phyloP scores from a whole-genome alignment of 768 basidiomycete genomes.

The Suillus decipiens region DNA sequence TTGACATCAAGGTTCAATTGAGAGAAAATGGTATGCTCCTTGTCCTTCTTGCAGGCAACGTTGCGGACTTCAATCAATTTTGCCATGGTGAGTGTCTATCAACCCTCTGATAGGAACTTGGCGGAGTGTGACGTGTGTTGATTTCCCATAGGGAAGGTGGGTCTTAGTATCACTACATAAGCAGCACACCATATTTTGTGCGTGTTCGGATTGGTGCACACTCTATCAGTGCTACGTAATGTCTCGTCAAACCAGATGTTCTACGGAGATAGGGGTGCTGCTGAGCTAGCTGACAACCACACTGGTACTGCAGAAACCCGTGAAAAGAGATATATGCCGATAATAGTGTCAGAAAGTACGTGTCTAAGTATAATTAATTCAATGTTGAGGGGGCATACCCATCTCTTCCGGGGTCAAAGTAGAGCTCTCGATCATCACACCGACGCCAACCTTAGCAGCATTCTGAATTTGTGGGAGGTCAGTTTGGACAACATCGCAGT shows the following conservation, averaged over 20 bases:
- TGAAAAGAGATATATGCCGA: constrained; percentile 20
- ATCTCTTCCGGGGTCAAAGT: constrained; percentile 83
- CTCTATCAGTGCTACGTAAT: not conserved
- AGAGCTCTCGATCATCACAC: constrained; percentile 95
- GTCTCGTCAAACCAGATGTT: not conserved
- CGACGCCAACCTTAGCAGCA: constrained; percentile 91
- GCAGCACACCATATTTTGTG: not conserved
- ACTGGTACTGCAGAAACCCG: constrained; percentile 3
- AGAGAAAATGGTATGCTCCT: constrained; percentile 56
- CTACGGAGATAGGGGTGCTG: not conserved
- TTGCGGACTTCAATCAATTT: constrained; percentile 54
- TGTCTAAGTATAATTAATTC: constrained; percentile 31
- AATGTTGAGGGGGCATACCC: constrained; percentile 56
- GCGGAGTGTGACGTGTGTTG: not conserved
- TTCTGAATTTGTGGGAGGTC: constrained; percentile 51
- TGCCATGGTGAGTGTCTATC: constrained; percentile 14
- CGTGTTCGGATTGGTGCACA: not conserved
- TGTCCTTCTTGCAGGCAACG: constrained; percentile 49
- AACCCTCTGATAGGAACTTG: not conserved
- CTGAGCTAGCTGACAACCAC: not conserved
- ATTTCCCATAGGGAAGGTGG: not conserved
- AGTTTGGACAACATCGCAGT: constrained; percentile 5
- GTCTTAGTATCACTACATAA: not conserved
- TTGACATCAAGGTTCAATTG: constrained; percentile 61
- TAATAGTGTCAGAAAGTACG: constrained; percentile 23